Evolutionary conservation across 495 filamentous ascomycete species (phyloP), one percentile per base, ranked within the genome.

Genomic region (Aspergillus asperescens): DNA sequence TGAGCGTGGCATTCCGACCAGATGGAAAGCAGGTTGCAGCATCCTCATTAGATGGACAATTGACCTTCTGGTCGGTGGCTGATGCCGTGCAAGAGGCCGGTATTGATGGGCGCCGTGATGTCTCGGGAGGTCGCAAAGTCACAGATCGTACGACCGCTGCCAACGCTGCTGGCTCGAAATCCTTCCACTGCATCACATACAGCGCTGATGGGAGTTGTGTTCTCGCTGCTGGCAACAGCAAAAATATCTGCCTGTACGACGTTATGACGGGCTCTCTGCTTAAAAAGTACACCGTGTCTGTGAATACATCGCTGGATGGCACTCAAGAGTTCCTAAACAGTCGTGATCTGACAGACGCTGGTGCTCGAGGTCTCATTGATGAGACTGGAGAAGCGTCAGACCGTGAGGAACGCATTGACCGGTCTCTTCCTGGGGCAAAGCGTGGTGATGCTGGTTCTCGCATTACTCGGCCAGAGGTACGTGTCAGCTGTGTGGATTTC

Each of bases 291-390:
- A 95, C 91, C 1, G 89, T 96, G 51, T 93, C 88, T 35, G 81
- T 94, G 64, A 98, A 98, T 65, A 78, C 95, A 3, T 92, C 90
- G 13, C 76, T 98, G 5, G 90, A 96, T 22, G 93, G 93, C 9
- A 97, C 94, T 1, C 92, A 96, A 60, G 93, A 97, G 68, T 93
- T 90, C 73, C 80, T 98, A 39, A 96, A 95, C 76, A 94, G 88
- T 70, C 84, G 84, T 55, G 76, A 88, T 38, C 73, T 98, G 47
- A 97, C 92, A 18, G 93, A 96, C 72, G 90, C 88, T 16, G 93
- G 93, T 5, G 87, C 93, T 3, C 75, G 77, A 40, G 89, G 79
- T 2, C 79, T 96, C 5, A 79, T 97, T 7, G 90, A 97, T 53
- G 83, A 86, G 18, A 81, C 87, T 58, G 92, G 90, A 24, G 92